Conservation (phyloP, 106 monocot species). For the Xerophyta viscosa region DNA sequence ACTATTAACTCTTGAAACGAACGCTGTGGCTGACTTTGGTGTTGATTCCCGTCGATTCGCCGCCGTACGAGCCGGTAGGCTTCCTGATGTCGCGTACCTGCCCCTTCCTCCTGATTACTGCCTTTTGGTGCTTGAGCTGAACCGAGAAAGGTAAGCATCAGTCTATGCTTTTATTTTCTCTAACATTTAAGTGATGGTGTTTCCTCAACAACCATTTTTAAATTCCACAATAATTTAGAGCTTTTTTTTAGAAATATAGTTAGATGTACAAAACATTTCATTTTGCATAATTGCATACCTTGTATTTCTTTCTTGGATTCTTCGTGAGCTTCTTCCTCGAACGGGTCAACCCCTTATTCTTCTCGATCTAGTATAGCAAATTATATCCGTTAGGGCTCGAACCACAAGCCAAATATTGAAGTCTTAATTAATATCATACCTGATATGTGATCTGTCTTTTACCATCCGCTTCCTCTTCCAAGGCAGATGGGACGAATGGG, state of each 20-base stretch:
- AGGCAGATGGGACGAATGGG: conserved; percentile 7
- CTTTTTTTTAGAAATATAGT: too few relatives aligned
- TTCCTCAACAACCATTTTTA: too few relatives aligned
- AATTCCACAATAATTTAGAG: too few relatives aligned
- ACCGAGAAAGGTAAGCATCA: background rate
- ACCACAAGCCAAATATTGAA: background rate
- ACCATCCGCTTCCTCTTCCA: conserved; percentile 52
- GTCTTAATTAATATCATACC: conserved; percentile 21
- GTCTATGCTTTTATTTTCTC: too few relatives aligned
- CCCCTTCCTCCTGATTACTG: conserved; percentile 61
- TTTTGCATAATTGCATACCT: too few relatives aligned
- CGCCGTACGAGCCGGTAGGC: conserved; percentile 80
- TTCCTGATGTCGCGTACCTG: conserved; percentile 80
- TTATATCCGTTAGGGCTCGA: too few relatives aligned
- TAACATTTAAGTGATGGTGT: too few relatives aligned
- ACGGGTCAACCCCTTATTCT: conserved; percentile 84
- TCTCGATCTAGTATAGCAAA: conserved; percentile 56
- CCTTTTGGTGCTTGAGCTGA: conserved; percentile 78
- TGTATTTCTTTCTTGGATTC: conserved; percentile 95
- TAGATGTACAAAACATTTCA: too few relatives aligned
- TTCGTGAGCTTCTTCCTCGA: conserved; percentile 71
- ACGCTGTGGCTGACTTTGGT: conserved; percentile 60
- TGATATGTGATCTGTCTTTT: conserved; percentile 68
- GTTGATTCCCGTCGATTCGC: conserved; percentile 79
- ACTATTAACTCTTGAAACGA: conserved; percentile 45